Base-by-base conservation (phyloP, 2,329 filamentous ascomycete species). In the Pseudocercospora cruenta region DNA sequence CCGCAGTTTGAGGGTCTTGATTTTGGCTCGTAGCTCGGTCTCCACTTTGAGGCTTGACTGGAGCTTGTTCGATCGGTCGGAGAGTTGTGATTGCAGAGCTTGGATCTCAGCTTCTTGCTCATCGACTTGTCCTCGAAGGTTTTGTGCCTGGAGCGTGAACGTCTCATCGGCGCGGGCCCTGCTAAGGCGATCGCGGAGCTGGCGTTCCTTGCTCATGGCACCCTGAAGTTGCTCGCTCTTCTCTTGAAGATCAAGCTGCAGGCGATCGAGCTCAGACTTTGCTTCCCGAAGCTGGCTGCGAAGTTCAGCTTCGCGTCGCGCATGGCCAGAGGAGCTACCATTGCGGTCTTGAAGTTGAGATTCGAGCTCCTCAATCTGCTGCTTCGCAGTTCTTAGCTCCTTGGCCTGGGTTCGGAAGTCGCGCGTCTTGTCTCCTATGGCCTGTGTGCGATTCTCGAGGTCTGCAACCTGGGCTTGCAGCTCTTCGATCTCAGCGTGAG, bases 381-480 rank as follows among this genome's bases (percentile, higher is more conserved):
- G 62, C 64, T 74, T 72, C 5, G 75, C 71, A 6, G 71, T 68
- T 62, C 72, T 74, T n/a, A 78, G 66, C 51, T 76, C 73, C 63
- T 73, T 73, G 14, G 77, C 65, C 58, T 78, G 76, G 39, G 66
- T 73, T 12, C 77, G 76, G 24, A 82, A 76, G 45, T 81, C 78
- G 19, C 74, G 74, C 67, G 83, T 78, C 16, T 74, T 76, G 45
- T 61, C 62, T 39, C 67, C 68, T 12, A 72, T 71, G 19, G 67
- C 64, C 24, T 72, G 67, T 10, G 75, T 67, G 14, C 72, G 69
- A 31, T 63, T 71, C 60, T 78, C 77, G 1, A 75, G 67, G 28
- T 78, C 76, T 0, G 71, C 89, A 72, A 87, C 87, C 26, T 90
- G 89, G 3, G 87, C 86, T 59, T 85, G 83, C 12, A 84, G 72